Percentiles rank a stretch among this genome's conserved stretches.
These are phyloP conservation scores for Perilla frutescens DNA, from an alignment of 257 asterid genomes.

Conservation along the genomic window DNA sequence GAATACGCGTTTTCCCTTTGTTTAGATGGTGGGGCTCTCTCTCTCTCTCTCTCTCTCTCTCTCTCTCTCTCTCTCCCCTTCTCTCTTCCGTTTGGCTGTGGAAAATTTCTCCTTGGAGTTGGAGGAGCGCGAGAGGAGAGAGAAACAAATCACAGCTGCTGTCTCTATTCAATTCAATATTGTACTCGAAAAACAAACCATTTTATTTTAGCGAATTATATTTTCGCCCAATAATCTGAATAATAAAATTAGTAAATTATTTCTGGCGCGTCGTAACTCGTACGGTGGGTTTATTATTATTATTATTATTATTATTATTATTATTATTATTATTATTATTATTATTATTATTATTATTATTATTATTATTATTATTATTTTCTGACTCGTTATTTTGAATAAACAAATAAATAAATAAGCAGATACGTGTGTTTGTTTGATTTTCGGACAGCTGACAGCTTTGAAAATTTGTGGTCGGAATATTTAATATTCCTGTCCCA, in stretches of 20 bases:
- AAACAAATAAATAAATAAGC: neutral
- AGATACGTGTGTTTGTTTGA: neutral
- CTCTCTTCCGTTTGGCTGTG: constrained; percentile 7
- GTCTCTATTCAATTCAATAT: constrained; percentile 10
- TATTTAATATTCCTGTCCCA: neutral
- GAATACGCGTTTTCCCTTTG: constrained; percentile 35
- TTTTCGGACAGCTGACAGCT: constrained; percentile 17
- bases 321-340: too few species aligned
- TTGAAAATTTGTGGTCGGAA: neutral
- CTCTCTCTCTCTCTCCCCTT: constrained; percentile 23
- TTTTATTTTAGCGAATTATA: neutral
- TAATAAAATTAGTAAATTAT: neutral
- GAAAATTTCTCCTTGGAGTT: constrained; percentile 24
- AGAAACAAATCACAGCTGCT: constrained; percentile 35
- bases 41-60: constrained; percentile 32
- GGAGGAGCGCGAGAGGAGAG: constrained; percentile 45
- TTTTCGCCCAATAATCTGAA: neutral
- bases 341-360: too few species aligned
- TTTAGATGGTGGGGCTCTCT: neutral
- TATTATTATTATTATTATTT: too few species aligned
- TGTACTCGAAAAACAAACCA: neutral
- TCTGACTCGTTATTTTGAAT: neutral
- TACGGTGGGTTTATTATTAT: neutral
- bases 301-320: neutral
- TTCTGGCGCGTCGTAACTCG: constrained; percentile 4